Percentiles rank a stretch among this genome's conserved stretches.
These are phyloP conservation scores for Amauroascus verrucosus DNA, from an alignment of 2,329 filamentous ascomycete species.

Conservation along the genomic window DNA sequence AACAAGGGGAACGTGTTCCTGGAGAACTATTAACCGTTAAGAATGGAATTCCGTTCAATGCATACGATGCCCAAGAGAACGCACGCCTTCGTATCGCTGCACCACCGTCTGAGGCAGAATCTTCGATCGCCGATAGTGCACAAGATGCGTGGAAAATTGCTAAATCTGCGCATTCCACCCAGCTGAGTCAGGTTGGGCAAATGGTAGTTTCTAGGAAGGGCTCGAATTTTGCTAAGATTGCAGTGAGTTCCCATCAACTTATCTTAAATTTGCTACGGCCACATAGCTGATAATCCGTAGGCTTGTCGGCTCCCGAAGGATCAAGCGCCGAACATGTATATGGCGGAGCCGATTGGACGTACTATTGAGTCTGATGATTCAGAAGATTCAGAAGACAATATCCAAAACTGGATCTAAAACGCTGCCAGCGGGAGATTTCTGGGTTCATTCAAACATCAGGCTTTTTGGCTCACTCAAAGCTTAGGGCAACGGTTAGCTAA, in stretches of 20 bases:
- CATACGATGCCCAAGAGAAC: constrained; percentile 18
- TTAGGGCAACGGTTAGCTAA: too few relatives aligned
- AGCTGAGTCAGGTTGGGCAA: neutral
- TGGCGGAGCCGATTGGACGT: constrained; percentile 16
- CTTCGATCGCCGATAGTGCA: constrained; percentile 14
- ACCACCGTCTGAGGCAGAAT: constrained; percentile 13
- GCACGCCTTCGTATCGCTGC: constrained; percentile 15
- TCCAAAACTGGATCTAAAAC: constrained; percentile 19
- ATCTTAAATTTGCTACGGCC: too few relatives aligned
- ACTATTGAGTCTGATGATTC: constrained; percentile 20
- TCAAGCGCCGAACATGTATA: constrained; percentile 17
- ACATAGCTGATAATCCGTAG: constrained; percentile 2
- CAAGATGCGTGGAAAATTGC: constrained; percentile 17
- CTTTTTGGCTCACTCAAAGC: neutral
- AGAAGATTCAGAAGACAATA: constrained; percentile 16
- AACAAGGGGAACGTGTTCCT: constrained; percentile 8
- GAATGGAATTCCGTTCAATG: constrained; percentile 14
- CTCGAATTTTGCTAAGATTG: constrained; percentile 22
- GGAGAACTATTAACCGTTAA: neutral
- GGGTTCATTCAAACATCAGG: too few relatives aligned
- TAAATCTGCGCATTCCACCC: neutral
- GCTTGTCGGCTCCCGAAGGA: constrained; percentile 18
- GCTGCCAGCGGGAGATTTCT: neutral
- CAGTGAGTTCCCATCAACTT: constrained; percentile 11
- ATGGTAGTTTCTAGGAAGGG: constrained; percentile 6